Evolutionary conservation across 305 asterid genomes (phyloP), one percentile per base, ranked within the genome.

Genomic region (Solanum hybrid): DNA sequence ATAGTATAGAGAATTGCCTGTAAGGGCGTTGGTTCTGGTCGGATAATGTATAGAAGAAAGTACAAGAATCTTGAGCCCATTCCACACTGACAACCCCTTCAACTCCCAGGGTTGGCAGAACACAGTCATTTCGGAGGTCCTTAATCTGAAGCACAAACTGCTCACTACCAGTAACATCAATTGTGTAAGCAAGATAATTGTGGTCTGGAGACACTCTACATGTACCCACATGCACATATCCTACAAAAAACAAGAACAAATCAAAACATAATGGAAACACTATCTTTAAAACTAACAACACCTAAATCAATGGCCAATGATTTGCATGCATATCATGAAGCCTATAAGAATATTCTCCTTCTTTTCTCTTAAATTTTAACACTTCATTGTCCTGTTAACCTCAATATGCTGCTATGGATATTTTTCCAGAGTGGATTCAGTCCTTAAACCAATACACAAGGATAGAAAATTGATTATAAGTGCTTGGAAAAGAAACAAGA

Each of bases 201-300:
- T 96, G 99, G 93, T 96, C 94, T 18, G 99, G 99, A 31, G 99
- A 97, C 91, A 97, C 92, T 93, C 97, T 94, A 92, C 99, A 97
- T n/a, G 97, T 95, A 85, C 98, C 98, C 91, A 97, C 97, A 93
- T 97, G 98, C 87, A 96, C 98, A 94, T 96, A 96, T 92, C 99
- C 99, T 97, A 90, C 91, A 83, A 89, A 61, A 84, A 81, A 57
- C 78, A 73, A 83, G 35, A 87, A 91, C 77, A 88, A 35, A 26
- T 40, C 4, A 34, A 85, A 86, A 61, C 42, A 42, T 33, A 91
- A 31, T 9, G 20, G 31, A 46, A 29, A 77, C 80, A 33, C 81
- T 14, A 67, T 31, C 61, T 36, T 78, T 24, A 73, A 24, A 90
- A 6, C 75, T 33, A n/a, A 46, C 35, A 28, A 51, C 29, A 33